Evolutionary conservation across 2,329 filamentous ascomycete species (phyloP).

Genomic region (Neurospora crassa): DNA sequence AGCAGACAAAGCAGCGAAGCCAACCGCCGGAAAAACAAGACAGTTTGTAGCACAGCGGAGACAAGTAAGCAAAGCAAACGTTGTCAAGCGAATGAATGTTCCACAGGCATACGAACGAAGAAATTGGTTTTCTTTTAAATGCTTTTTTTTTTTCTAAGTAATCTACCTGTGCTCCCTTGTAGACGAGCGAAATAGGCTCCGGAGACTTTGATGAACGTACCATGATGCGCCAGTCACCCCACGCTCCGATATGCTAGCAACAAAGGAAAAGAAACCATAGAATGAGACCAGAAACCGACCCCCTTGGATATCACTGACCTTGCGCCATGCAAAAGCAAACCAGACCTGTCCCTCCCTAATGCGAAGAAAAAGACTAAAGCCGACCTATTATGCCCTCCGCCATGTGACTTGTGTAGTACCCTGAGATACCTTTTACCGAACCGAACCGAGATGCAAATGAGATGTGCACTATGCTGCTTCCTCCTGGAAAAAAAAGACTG

Average conservation of each 20-base stretch:
- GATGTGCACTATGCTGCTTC: not conserved
- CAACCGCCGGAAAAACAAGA: not conserved
- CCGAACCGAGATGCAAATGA: not conserved
- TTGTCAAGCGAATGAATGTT: not conserved
- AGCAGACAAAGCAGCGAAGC: not conserved
- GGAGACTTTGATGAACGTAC: not conserved
- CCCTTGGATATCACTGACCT: not conserved
- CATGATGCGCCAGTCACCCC: not conserved
- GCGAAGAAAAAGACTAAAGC: not conserved
- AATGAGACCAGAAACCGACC: not conserved
- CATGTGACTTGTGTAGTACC: not conserved
- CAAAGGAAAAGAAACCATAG: not conserved
- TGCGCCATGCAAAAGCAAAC: not conserved
- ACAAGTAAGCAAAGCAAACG: not conserved
- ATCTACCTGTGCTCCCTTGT: not conserved
- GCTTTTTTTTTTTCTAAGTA: not conserved
- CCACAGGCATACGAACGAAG: not conserved
- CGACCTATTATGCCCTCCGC: not conserved
- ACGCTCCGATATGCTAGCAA: not conserved
- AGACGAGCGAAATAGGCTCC: not conserved
- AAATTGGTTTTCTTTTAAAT: not conserved
- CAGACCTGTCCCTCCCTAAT: not conserved
- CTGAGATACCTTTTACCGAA: not conserved
- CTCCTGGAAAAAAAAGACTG: not conserved
- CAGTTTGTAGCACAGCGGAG: not conserved